Conservation (phyloP, 495 filamentous ascomycete genomes). For the Penicillium verhagenii region DNA sequence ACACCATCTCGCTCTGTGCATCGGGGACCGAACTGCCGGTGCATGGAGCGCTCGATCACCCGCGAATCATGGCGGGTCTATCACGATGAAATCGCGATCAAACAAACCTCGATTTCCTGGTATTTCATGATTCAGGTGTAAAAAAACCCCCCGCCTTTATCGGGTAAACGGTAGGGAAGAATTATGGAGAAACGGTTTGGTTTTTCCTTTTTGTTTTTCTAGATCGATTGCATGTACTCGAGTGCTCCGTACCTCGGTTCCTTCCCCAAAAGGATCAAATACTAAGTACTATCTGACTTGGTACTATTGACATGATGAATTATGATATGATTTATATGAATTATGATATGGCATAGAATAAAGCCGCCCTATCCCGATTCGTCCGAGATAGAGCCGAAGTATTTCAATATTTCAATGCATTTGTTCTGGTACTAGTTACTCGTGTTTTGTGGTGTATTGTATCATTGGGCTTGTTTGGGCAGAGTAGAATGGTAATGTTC, state of each 20-base stretch:
- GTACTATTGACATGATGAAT: too few relatives aligned
- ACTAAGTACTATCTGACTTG: too few relatives aligned
- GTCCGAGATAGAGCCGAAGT: slow-evolving; percentile 4
- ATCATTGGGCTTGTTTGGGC: too few relatives aligned
- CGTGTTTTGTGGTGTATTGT: not conserved
- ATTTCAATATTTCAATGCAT: too few relatives aligned
- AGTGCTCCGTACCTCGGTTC: too few relatives aligned
- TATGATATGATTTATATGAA: not conserved
- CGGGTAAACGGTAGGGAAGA: not conserved
- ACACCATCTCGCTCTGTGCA: not conserved
- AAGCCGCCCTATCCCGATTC: not conserved
- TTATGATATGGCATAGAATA: not conserved
- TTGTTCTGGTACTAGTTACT: not conserved
- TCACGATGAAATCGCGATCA: not conserved
- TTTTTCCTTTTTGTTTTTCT: not conserved
- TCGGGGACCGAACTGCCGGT: not conserved
- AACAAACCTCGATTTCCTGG: slow-evolving; percentile 1
- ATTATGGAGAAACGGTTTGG: too few relatives aligned
- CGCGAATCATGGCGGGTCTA: not conserved
- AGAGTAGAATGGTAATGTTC: too few relatives aligned
- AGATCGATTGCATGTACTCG: not conserved
- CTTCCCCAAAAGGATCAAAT: too few relatives aligned
- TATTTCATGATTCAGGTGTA: not conserved
- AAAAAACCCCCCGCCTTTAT: not conserved
- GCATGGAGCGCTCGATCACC: not conserved